Evolutionary conservation across 2,329 filamentous ascomycete genomes (phyloP), one percentile per base, ranked within the genome.

Genomic region (Epichloe festucae): DNA sequence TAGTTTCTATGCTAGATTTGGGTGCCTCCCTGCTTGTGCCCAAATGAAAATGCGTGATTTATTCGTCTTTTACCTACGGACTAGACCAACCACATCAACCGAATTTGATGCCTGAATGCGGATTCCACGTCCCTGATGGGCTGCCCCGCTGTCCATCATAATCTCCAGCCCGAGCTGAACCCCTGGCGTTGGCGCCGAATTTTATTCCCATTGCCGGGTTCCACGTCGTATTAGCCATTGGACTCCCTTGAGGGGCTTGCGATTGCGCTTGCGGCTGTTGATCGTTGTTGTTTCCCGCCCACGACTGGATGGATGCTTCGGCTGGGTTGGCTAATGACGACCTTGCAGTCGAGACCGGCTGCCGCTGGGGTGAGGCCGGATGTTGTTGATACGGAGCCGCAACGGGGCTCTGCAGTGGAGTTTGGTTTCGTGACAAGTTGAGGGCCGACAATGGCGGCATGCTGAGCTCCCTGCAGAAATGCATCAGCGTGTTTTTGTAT

Each of bases 171-270:
- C 57, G 53, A 17, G 54, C 27, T 53, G 57, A 14, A 42, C 54
- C 48, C 52, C 52, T 41, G 17, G 59, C 50, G 50, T 55, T 15
- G 70, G 70, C 75, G 1, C 79, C 79, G 65, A 95, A 95, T 52
- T 82, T 83, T 60, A 95, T 93, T 0, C 85, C 86, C 74, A 87
- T 83, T 2, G 84, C 82, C 0, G 89, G 87, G 51, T 80, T 83
- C 89, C 89, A 95, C 64, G 65, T 62, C 7, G 57, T 56, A 17
- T 17, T 17, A 10, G 60, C 55, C 57, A 62, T 60, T 1, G 60
- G 57, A 10, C 60, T 59, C 0, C 69, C 63, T 54, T 67, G 63
- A 48, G 70, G 67, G 2, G 75, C 70, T 51, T 74, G 69, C 0
- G 77, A 77, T 43, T 65, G 66, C 0, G 77, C 76, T 43, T 65